phyloP scores from a whole-genome alignment of 1,284 basidiomycete species.

The Marasmius sp. region DNA sequence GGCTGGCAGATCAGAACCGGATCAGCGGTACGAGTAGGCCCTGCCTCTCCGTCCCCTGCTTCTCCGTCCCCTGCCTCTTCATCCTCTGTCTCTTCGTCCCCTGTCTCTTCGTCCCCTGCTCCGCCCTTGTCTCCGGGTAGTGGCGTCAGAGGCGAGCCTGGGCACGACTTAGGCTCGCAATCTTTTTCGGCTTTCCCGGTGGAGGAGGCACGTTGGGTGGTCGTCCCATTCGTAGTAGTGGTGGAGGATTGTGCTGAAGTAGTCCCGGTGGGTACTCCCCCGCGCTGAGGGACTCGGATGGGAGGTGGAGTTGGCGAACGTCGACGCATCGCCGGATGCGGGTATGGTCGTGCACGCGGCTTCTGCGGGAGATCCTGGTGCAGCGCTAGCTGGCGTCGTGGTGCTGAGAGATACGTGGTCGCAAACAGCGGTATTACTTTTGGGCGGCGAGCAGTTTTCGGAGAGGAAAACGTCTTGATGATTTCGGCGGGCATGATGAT shows the following conservation, averaged over 20 bases:
- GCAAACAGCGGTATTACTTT: neutral
- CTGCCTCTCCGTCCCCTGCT: neutral
- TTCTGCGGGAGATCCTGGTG: neutral
- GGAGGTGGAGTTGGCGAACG: neutral
- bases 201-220: no score
- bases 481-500: no score
- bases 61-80: neutral
- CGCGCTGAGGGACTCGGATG: neutral
- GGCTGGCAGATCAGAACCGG: neutral
- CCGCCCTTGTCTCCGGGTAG: neutral
- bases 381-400: neutral
- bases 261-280: neutral
- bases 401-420: neutral
- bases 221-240: no score
- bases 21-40: neutral
- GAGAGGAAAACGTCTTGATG: neutral
- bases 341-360: neutral
- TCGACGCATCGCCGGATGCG: neutral
- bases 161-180: no score
- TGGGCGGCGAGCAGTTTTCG: neutral
- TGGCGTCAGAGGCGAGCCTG: neutral
- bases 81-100: neutral
- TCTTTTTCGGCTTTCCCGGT: no score
- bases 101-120: neutral
- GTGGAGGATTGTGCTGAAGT: no score